These are phyloP conservation scores for Celoporthe dispersa DNA, from an alignment of 2,329 filamentous ascomycete genomes.

Conservation along the genomic window DNA sequence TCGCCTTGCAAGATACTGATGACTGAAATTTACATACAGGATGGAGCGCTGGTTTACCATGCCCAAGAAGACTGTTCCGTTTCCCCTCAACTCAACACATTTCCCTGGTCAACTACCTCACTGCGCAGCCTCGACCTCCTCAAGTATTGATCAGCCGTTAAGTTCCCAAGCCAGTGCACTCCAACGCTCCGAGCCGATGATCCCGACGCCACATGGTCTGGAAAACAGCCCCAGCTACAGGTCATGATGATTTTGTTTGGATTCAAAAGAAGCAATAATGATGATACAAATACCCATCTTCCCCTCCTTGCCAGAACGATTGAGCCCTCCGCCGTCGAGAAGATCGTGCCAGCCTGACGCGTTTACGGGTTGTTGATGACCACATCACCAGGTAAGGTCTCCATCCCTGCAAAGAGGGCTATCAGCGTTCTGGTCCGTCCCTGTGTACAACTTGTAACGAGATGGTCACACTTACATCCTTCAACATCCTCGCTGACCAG, in stretches of 20 bases:
- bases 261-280: too few relatives aligned
- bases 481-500: slow-evolving; percentile 32
- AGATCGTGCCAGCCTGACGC: background rate
- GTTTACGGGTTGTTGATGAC: background rate
- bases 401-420: background rate
- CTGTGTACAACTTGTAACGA: background rate
- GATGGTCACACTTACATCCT: slow-evolving; percentile 31
- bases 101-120: too few relatives aligned
- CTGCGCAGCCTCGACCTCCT: too few relatives aligned
- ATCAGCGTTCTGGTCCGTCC: background rate
- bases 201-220: too few relatives aligned
- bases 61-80: background rate
- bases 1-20: background rate
- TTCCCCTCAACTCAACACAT: background rate
- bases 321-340: background rate
- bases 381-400: background rate
- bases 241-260: too few relatives aligned
- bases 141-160: too few relatives aligned
- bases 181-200: too few relatives aligned
- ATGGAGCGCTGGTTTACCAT: too few relatives aligned
- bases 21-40: background rate
- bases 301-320: background rate
- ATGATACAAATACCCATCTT: background rate
- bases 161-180: too few relatives aligned
- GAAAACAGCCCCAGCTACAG: too few relatives aligned